Conservation (phyloP, 345 rosid genomes). For the Theobroma cacao region DNA sequence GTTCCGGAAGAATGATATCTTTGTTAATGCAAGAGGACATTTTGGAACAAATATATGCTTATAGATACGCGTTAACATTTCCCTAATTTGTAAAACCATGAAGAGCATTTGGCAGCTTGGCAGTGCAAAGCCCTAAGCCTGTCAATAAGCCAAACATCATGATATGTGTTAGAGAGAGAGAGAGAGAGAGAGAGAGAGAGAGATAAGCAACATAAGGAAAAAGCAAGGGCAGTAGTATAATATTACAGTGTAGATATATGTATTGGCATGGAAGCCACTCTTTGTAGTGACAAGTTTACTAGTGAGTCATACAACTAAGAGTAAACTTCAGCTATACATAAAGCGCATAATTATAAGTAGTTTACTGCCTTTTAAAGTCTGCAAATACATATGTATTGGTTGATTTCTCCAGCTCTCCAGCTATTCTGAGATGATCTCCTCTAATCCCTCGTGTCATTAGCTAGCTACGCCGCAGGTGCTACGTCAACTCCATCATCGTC, state of each 20-base stretch:
- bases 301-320: neutral
- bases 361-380: neutral
- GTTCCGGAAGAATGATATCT: too few relatives aligned
- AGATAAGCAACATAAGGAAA: neutral
- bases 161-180: neutral
- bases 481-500: slow-evolving; percentile 4
- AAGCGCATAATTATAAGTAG: too few relatives aligned
- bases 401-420: neutral
- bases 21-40: neutral
- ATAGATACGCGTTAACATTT: neutral
- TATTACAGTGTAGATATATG: neutral
- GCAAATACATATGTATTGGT: neutral
- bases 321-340: too few relatives aligned
- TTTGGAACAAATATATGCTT: neutral
- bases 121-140: neutral
- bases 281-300: neutral
- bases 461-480: slow-evolving; percentile 15
- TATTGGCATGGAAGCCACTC: neutral
- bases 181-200: neutral
- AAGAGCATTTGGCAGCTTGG: too few relatives aligned
- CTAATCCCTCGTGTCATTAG: neutral
- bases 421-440: neutral
- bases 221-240: neutral
- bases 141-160: neutral
- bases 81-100: neutral